Base-by-base conservation (phyloP, 2,329 filamentous ascomycete species). In the Tolypocladium amazonense region DNA sequence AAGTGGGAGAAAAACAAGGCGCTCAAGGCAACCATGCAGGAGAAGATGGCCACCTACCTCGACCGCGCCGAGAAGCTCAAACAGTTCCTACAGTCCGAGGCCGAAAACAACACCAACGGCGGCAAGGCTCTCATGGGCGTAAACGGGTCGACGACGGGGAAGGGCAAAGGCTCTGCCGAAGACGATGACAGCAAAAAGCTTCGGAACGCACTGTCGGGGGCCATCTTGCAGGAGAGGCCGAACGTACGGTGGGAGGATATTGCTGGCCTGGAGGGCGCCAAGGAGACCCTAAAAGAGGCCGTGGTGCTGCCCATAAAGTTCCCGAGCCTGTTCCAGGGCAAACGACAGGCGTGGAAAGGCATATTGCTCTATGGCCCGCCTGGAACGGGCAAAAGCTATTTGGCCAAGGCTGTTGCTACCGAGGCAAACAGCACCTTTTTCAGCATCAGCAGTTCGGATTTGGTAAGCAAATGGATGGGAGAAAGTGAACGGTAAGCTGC, bases 401-500 rank as follows among this genome's bases (percentile, higher is more conserved):
- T 99, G 58, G 94, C 94, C 63, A 99, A 97, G 75, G 94, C 94
- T 2, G 93, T 99, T 57, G 94, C 94, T 58, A 99, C 94, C 23
- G 94, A 99, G 76, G 94, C 94, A 61, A 97, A 99, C 75, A 97
- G 92, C 75, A 97, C 94, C 4, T 99, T 99, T 73, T 99, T 99
- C 82, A 97, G 92, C 70, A 93, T 99, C 65, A 96, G 90, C 76
- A 96, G 90, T 81, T 96, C 91, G 71, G 94, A 99, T 73, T 75
- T 99, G 74, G 94, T 99, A 62, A 96, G 91, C 74, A 99, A 99
- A 73, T 99, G 94, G 94, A 99, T 99, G 94, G 94, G 94, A 78
- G 94, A 99, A 76, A 95, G 90, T 80, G 94, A 99, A 85, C 86
- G 92, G 90, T 95, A 78, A 62, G 71, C 38, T 23, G 9, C 20